Base-by-base conservation (phyloP, 164 flowering plant species). In the Vitis rupestris region DNA sequence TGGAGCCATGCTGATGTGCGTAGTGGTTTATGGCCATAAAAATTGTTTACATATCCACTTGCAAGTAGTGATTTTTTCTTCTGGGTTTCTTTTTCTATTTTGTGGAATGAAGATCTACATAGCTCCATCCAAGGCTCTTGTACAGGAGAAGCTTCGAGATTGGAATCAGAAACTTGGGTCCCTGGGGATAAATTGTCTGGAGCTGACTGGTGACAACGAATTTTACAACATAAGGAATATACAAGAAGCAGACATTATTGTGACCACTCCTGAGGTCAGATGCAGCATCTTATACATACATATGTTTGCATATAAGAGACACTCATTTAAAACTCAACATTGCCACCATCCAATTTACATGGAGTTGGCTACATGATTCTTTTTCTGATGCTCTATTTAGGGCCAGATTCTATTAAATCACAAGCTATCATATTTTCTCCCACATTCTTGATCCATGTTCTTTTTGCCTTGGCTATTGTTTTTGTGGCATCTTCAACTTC, bases 41-140 rank as follows among this genome's bases (percentile, higher is more conserved):
- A 11, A 67, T 23, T 31, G 17, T 54, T 54, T 11, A 55, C 53
- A 23, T 55, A 61, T 68, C 53, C 23, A 30, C 50, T 11, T 15
- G 16, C 68, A 57, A 10, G 68, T 67, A 9, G 3, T 61, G n/a
- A 51, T 19, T 49, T 47, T 52, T 59, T 55, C 9, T 15, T 54
- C 8, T 49, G 1, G 23, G 13, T 63, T 64, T 75, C 9, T 64
- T 37, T 61, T 69, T 29, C 7, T 66, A 31, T 31, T 31, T 31
- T 70, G 31, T 79, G 70, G 31, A 68, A 15, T 66, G 74, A 77
- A 95, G 98, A 78, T 96, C 74, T 96, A 96, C 65, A 81, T 96
- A 72, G 93, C 99, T 47, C 99, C 99, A 71, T 96, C 98, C 14
- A 96, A 93, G 79, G 98, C 99, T 61, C 84, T 96, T 79, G 93